Base-by-base conservation (phyloP, 2,329 filamentous ascomycete species). In the Teratosphaeria gauchensis region DNA sequence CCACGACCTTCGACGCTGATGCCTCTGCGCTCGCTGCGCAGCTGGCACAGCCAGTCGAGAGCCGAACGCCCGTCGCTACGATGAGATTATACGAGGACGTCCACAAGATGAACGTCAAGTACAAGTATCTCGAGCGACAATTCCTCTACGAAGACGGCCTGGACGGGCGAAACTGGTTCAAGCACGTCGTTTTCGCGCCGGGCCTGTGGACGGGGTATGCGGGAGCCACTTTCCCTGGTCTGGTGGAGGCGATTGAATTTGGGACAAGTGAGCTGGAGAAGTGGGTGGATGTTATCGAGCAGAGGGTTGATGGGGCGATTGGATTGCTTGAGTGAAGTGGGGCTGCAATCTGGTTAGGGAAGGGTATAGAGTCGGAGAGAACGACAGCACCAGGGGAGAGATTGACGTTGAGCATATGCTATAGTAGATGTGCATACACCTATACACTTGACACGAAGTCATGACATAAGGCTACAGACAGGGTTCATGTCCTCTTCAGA, bases 131-230 rank as follows among this genome's bases (percentile, higher is more conserved):
- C 0, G 92, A 97, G 73, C 80, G 91, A 16, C 79, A 85, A 55
- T 96, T 96, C 73, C 67, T 96, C 62, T 87, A 90, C 67, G 75
- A 83, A 4, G 78, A 81, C 2, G 92, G 92, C 0, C 75, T 97
- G 21, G 92, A 96, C 71, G 84, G 84, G 1, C 79, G 92, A 60
- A 77, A 78, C 28, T 96, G 91, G 91, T 97, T 92, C 77, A 96
- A 96, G 77, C 92, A 96, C 68, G 87, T 96, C 2, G 88, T 96
- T 1, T 96, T 95, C 74, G 92, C 92, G 1, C 92, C 92, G 0
- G 92, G 92, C 0, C 72, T 92, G 54, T 95, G 91, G 90, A 96
- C 90, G 0, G 92, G 92, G 0, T 96, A 96, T 73, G 79, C 90
- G 0, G 92, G 91, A 2, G 84, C 81, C 3, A 85, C 84, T 8